Evolutionary conservation across 495 filamentous ascomycete genomes (phyloP).

Genomic region (Recurvomyces mirabilis): DNA sequence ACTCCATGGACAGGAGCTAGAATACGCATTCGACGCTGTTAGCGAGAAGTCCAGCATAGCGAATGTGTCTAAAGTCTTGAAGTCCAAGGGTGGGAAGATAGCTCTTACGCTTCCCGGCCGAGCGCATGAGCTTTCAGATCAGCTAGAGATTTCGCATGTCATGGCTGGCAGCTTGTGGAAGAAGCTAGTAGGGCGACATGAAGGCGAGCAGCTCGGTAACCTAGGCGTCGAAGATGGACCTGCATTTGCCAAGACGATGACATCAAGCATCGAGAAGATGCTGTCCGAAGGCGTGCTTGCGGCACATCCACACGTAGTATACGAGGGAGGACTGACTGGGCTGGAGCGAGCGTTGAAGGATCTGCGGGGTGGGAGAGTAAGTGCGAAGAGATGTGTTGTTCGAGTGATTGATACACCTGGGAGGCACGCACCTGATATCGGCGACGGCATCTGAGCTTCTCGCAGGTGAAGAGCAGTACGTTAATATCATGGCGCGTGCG

Average conservation of each 20-base stretch:
- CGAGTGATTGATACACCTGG: not conserved
- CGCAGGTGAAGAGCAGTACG: too few relatives aligned
- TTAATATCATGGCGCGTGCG: too few relatives aligned
- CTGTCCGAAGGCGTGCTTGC: not conserved
- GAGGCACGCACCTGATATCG: too few relatives aligned
- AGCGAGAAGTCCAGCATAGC: not conserved
- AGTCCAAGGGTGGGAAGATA: not conserved
- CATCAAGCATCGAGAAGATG: not conserved
- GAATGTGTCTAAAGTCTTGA: not conserved
- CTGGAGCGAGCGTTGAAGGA: not conserved
- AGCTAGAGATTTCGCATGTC: not conserved
- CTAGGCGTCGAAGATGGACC: not conserved
- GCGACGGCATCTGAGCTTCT: too few relatives aligned
- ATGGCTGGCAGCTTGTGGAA: not conserved
- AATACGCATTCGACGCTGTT: constrained; percentile 9
- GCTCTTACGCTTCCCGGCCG: constrained; percentile 1
- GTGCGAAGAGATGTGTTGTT: not conserved
- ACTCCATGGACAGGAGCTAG: constrained; percentile 9
- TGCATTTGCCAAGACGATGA: not conserved
- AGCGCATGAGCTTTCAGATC: not conserved
- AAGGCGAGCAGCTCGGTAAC: constrained; percentile 1
- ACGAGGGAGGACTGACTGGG: not conserved
- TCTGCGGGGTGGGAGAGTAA: not conserved
- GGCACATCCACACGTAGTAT: not conserved
- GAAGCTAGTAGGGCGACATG: not conserved